A percentile compares a stretch with the other conserved stretches of the same genome.
Evolutionary conservation across 2,329 filamentous ascomycete genomes (phyloP).

Genomic region (Talaromyces marneffei): DNA sequence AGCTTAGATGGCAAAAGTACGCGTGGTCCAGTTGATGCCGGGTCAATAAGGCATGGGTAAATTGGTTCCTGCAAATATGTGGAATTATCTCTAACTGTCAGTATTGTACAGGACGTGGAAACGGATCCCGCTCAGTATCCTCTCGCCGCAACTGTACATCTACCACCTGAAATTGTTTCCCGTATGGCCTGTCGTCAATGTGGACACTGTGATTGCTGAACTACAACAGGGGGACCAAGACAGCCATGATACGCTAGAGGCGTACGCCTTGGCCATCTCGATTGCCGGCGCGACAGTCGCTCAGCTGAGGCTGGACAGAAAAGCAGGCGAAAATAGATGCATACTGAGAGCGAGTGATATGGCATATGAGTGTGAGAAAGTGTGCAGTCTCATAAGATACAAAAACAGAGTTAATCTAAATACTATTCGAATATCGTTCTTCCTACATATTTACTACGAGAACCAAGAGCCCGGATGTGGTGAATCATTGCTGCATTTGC

Average conservation of each 20-base stretch:
- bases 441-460: conserved; percentile 50
- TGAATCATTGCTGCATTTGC: conserved; percentile 45
- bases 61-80: neutral
- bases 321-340: conserved; percentile 24
- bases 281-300: conserved; percentile 46
- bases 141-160: conserved; percentile 37
- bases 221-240: conserved; percentile 18
- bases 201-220: conserved; percentile 36
- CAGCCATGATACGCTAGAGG: conserved; percentile 24
- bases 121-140: conserved; percentile 18
- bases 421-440: conserved; percentile 45
- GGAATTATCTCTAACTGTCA: neutral
- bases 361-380: conserved; percentile 33
- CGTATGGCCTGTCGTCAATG: conserved; percentile 48
- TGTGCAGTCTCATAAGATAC: conserved; percentile 25
- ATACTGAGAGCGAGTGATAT: conserved; percentile 24
- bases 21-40: neutral
- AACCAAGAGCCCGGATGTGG: conserved; percentile 44
- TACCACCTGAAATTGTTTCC: conserved; percentile 49
- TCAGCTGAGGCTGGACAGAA: conserved; percentile 40
- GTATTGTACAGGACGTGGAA: conserved; percentile 17
- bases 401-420: conserved; percentile 34
- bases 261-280: conserved; percentile 41
- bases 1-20: too few species aligned
- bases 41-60: neutral